phyloP scores from a whole-genome alignment of 768 basidiomycete species.

The Pulveroboletus sp. region DNA sequence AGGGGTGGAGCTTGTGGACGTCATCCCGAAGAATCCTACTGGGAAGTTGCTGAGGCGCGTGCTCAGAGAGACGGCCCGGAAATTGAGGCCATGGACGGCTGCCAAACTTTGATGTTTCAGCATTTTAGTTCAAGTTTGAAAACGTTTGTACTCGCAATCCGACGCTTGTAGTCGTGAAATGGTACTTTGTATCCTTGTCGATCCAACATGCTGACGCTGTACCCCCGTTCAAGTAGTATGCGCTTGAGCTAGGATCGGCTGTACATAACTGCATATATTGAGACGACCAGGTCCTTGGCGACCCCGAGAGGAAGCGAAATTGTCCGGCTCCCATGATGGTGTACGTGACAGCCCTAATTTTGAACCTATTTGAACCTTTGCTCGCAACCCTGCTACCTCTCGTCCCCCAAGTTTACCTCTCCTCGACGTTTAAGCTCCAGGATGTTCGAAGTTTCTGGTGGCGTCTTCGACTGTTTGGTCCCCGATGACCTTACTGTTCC shows the following conservation, averaged over 20 bases:
- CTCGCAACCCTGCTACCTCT: background rate
- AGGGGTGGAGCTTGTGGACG: constrained; percentile 58
- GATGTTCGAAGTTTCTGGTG: constrained; percentile 26
- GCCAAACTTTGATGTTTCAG: constrained; percentile 26
- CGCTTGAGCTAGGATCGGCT: too few species aligned
- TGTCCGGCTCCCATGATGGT: background rate
- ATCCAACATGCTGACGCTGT: too few species aligned
- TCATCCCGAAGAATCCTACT: constrained; percentile 65
- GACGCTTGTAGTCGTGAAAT: too few species aligned
- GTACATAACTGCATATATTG: background rate
- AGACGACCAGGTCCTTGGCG: background rate
- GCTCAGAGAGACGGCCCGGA: constrained; percentile 46
- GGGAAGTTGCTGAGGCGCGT: constrained; percentile 61
- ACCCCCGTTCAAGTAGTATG: too few species aligned
- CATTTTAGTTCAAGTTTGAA: background rate
- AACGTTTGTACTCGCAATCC: too few species aligned
- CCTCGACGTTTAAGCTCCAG: background rate
- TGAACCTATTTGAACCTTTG: background rate
- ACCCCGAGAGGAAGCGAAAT: background rate
- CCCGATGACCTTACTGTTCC: constrained; percentile 62
- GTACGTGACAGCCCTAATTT: background rate
- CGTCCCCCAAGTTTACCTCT: background rate
- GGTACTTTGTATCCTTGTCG: too few species aligned
- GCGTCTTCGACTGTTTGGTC: constrained; percentile 35
- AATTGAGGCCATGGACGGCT: constrained; percentile 1